phyloP scores from a whole-genome alignment of 441 rosid genomes.

The Pelargonium myrrhifolium region DNA sequence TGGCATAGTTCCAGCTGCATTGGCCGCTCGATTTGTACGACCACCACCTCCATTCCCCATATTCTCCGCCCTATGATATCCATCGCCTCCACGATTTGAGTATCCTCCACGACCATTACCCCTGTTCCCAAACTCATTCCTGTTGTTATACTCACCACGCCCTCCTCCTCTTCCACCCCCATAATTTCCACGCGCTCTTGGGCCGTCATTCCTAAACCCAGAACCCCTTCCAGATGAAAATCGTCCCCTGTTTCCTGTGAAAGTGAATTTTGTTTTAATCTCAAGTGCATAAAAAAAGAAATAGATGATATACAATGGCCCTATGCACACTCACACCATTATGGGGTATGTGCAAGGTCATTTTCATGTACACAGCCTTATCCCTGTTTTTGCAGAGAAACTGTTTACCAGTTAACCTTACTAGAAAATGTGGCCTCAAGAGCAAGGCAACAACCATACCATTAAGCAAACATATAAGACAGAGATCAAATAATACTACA shows the following conservation, averaged over 20 bases:
- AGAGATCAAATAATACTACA: neutral
- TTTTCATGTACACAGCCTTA: too few relatives aligned
- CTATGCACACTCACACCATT: neutral
- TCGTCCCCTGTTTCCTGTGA: constrained; percentile 65
- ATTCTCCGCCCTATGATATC: constrained; percentile 47
- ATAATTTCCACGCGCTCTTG: constrained; percentile 67
- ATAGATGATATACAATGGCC: neutral
- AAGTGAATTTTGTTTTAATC: neutral
- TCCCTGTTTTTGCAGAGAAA: too few relatives aligned
- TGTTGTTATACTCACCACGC: constrained; percentile 33
- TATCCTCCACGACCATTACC: constrained; percentile 53
- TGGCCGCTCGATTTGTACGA: constrained; percentile 38
- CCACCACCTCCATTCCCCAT: constrained; percentile 36
- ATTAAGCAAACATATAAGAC: neutral
- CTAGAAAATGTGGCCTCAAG: too few relatives aligned
- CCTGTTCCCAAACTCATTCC: constrained; percentile 51
- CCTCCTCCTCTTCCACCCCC: constrained; percentile 69
- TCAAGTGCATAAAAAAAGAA: neutral
- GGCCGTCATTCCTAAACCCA: constrained; percentile 65
- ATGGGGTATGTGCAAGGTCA: neutral
- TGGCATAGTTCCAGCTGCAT: constrained; percentile 33
- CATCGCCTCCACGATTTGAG: constrained; percentile 54
- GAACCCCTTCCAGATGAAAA: constrained; percentile 43
- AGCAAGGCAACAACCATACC: neutral
- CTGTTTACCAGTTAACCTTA: too few relatives aligned